These are phyloP conservation scores for Pholiota molesta DNA, from an alignment of 768 basidiomycete species.

Conservation along the genomic window DNA sequence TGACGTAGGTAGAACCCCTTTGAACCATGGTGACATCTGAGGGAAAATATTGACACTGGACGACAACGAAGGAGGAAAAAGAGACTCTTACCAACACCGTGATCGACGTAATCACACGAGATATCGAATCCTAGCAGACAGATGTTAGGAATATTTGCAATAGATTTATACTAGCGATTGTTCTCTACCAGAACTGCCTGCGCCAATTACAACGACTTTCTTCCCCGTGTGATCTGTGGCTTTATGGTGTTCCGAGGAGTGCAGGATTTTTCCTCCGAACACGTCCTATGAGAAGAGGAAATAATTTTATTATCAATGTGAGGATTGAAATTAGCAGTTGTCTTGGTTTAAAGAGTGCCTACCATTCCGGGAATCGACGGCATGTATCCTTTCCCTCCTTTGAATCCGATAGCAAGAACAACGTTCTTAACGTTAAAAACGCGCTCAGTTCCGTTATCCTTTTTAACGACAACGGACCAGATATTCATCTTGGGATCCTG, in stretches of 20 bases:
- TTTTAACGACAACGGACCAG: slow-evolving; percentile 40
- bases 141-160: neutral
- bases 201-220: slow-evolving; percentile 56
- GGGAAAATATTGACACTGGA: neutral
- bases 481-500: slow-evolving; percentile 28
- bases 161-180: no score
- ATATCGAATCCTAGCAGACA: slow-evolving; percentile 38
- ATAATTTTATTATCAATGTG: no score
- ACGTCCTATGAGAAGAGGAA: slow-evolving; percentile 30
- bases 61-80: no score
- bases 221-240: slow-evolving; percentile 55
- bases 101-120: slow-evolving; percentile 34
- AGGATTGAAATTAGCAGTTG: neutral
- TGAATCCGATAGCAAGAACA: slow-evolving; percentile 57
- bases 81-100: slow-evolving; percentile 37
- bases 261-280: slow-evolving; percentile 53
- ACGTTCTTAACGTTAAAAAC: slow-evolving; percentile 49
- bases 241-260: slow-evolving; percentile 52
- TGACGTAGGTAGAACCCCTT: slow-evolving; percentile 52
- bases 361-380: slow-evolving; percentile 52
- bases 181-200: slow-evolving; percentile 51
- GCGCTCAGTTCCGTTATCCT: slow-evolving; percentile 40
- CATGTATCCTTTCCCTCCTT: slow-evolving; percentile 44
- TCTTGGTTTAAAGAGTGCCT: neutral
- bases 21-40: slow-evolving; percentile 50